phyloP scores from a whole-genome alignment of 202 grass and related monocot genomes.

The Dendrocalamus latiflorus region DNA sequence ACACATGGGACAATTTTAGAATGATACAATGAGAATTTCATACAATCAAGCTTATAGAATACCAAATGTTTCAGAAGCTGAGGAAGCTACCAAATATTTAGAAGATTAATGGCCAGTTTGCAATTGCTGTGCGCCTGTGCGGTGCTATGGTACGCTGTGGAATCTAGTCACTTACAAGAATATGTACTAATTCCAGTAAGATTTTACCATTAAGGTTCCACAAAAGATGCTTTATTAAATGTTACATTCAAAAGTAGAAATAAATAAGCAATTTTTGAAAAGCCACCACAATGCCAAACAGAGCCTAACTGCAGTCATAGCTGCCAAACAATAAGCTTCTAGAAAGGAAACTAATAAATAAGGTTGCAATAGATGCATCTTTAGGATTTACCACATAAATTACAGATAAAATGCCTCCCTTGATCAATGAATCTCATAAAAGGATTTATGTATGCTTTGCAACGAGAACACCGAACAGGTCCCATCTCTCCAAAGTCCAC shows the following conservation, averaged over 20 bases:
- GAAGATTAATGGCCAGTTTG: background rate
- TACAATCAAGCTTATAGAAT: too few species aligned
- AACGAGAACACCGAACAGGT: constrained; percentile 79
- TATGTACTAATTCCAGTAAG: background rate
- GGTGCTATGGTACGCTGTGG: background rate
- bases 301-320: background rate
- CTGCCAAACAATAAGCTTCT: too few species aligned
- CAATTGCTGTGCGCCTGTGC: background rate
- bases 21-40: too few species aligned
- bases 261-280: background rate
- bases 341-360: constrained; percentile 9
- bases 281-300: background rate
- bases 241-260: background rate
- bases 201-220: background rate
- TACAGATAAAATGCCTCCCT: constrained; percentile 74
- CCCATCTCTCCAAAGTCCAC: constrained; percentile 89
- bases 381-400: constrained; percentile 65
- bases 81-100: background rate
- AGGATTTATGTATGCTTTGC: constrained; percentile 90
- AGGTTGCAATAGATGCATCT: background rate
- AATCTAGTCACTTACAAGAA: background rate
- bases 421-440: constrained; percentile 93
- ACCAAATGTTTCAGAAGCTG: too few species aligned
- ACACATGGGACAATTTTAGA: too few species aligned
- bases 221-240: background rate